These are phyloP conservation scores for Tulasnella sp. DNA, from an alignment of 768 basidiomycete genomes.

Conservation along the genomic window DNA sequence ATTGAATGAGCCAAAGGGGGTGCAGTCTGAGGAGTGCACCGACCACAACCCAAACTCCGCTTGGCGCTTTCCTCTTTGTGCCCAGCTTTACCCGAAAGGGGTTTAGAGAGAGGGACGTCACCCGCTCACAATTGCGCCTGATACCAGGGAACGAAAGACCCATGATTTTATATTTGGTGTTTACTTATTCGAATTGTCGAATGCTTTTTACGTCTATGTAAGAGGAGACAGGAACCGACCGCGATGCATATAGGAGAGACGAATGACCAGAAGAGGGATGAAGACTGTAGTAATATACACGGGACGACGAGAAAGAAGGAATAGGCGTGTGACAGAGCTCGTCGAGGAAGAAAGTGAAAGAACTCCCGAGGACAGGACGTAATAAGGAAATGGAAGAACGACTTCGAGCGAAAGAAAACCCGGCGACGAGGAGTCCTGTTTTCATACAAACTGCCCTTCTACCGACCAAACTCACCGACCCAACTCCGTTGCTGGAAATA, in stretches of 20 bases:
- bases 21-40: not conserved
- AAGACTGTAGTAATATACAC: not conserved
- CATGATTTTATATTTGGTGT: not conserved
- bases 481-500: not conserved
- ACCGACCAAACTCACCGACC: not conserved
- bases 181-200: too few species aligned
- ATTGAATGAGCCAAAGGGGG: not conserved
- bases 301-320: not conserved
- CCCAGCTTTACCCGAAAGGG: not conserved
- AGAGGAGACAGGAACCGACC: not conserved
- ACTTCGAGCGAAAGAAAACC: not conserved
- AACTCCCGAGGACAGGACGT: not conserved
- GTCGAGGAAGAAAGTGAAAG: not conserved
- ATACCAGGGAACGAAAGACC: not conserved
- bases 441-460: not conserved
- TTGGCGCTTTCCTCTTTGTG: not conserved
- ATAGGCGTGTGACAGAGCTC: not conserved
- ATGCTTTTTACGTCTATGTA: not conserved
- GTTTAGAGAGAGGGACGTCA: not conserved
- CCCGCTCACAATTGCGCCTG: not conserved
- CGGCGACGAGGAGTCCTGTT: too few species aligned
- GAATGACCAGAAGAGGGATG: not conserved
- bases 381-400: not conserved
- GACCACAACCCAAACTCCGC: not conserved
- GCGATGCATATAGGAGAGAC: not conserved